Evolutionary conservation across 228 moss, liverwort and hornwort genomes (phyloP).

Genomic region (Sphagnum magellanicum): DNA sequence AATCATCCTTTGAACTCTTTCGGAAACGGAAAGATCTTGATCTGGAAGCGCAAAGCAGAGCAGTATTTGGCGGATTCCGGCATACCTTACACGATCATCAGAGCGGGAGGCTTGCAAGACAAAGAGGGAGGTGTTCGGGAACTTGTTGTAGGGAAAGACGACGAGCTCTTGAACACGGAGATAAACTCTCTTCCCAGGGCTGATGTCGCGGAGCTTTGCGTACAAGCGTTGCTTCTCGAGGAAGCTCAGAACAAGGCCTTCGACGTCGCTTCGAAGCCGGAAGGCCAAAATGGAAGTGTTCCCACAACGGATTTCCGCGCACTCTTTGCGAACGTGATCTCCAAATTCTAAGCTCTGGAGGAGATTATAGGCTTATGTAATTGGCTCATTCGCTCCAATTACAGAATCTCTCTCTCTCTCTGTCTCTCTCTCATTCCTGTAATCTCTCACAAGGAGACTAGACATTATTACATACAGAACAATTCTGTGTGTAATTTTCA

Average conservation of each 20-base stretch:
- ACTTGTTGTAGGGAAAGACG: slow-evolving; percentile 59
- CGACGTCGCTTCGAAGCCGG: slow-evolving; percentile 72
- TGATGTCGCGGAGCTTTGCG: slow-evolving; percentile 69
- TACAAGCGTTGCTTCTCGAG: slow-evolving; percentile 56
- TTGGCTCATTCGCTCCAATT: no score
- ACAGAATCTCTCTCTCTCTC: no score
- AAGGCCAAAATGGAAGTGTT: slow-evolving; percentile 47
- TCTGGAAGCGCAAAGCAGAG: slow-evolving; percentile 90
- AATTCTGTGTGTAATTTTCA: no score
- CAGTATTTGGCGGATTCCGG: slow-evolving; percentile 77
- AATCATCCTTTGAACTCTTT: slow-evolving; percentile 66
- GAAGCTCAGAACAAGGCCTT: slow-evolving; percentile 65
- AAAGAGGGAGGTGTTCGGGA: slow-evolving; percentile 66
- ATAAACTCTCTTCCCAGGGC: slow-evolving; percentile 58
- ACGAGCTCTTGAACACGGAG: slow-evolving; percentile 46
- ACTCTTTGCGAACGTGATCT: slow-evolving; percentile 38
- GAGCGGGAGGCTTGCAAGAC: slow-evolving; percentile 90
- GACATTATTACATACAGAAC: no score
- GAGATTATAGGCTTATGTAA: no score
- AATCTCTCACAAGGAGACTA: no score
- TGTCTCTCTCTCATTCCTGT: no score
- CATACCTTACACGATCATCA: slow-evolving; percentile 74
- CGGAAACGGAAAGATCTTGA: slow-evolving; percentile 85
- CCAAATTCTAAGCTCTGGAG: slow-evolving; percentile 25
- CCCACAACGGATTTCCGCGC: slow-evolving; percentile 71